These are phyloP conservation scores for Arthrobotrys sinensis DNA, from an alignment of 2,329 filamentous ascomycete genomes.

Conservation along the genomic window DNA sequence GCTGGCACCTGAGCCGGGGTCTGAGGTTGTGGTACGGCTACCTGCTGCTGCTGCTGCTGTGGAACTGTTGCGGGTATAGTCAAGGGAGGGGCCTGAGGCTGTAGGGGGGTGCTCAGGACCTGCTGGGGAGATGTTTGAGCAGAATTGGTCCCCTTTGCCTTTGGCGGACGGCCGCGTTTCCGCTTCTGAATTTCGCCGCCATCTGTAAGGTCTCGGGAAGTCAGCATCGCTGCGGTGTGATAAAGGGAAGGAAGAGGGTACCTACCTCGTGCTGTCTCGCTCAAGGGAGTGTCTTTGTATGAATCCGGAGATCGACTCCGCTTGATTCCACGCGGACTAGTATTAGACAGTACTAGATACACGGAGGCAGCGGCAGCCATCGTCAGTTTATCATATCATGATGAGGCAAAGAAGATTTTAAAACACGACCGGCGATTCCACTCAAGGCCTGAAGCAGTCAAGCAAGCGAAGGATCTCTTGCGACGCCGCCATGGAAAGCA, in stretches of 20 bases:
- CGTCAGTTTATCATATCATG: conserved; percentile 42
- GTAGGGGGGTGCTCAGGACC: conserved; percentile 63
- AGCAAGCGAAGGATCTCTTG: conserved; percentile 48
- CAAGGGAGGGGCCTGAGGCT: conserved; percentile 63
- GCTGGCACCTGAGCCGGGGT: conserved; percentile 54
- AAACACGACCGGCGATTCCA: conserved; percentile 5
- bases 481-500: conserved; percentile 43
- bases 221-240: conserved; percentile 32
- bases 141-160: conserved; percentile 67
- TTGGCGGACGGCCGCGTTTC: conserved; percentile 71
- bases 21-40: conserved; percentile 58
- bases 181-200: conserved; percentile 67
- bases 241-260: conserved; percentile 67
- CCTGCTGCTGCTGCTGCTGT: conserved; percentile 50
- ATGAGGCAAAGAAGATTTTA: conserved; percentile 2
- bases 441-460: conserved; percentile 22
- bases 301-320: conserved; percentile 80
- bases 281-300: conserved; percentile 73
- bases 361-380: conserved; percentile 63
- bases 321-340: conserved; percentile 80
- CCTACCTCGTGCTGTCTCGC: conserved; percentile 81
- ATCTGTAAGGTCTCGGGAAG: conserved; percentile 61
- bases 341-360: conserved; percentile 69
- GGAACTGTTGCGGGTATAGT: conserved; percentile 63
- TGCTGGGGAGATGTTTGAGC: conserved; percentile 66